Conservation (phyloP, 1,139 yeast species). For the Saccharomyces pastorianus region DNA sequence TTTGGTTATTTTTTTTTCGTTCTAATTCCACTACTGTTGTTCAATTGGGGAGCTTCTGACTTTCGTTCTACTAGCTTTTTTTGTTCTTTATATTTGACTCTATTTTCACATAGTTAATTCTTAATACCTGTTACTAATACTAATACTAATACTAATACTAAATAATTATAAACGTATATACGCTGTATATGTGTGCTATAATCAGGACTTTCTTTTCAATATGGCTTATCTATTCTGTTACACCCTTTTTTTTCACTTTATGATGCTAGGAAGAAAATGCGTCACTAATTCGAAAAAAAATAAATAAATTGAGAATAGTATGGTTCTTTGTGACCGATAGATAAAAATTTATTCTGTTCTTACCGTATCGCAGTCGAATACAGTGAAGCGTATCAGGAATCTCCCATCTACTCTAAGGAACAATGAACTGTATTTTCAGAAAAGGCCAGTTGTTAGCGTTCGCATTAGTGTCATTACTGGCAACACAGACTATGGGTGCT, state of each 20-base stretch:
- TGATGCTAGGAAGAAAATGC: background rate
- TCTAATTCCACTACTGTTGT: background rate
- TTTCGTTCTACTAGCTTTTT: background rate
- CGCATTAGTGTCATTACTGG: background rate
- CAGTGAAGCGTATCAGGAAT: background rate
- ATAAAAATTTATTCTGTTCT: no score
- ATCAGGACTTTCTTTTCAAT: background rate
- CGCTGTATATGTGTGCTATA: background rate
- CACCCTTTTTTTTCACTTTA: background rate
- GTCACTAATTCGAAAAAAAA: background rate
- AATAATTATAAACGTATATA: background rate
- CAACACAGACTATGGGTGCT: background rate
- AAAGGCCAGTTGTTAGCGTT: background rate
- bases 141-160: background rate
- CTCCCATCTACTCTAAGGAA: background rate
- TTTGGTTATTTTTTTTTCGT: background rate
- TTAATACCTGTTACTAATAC: background rate
- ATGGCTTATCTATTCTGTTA: background rate
- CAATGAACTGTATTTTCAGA: background rate
- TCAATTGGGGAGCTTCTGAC: background rate
- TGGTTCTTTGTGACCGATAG: background rate
- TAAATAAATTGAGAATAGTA: background rate
- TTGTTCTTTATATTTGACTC: background rate
- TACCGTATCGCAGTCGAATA: background rate
- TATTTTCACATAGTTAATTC: background rate